phyloP scores from a whole-genome alignment of 192 early-diverging fungal genomes.

The Fimicolochytrium jonesii region DNA sequence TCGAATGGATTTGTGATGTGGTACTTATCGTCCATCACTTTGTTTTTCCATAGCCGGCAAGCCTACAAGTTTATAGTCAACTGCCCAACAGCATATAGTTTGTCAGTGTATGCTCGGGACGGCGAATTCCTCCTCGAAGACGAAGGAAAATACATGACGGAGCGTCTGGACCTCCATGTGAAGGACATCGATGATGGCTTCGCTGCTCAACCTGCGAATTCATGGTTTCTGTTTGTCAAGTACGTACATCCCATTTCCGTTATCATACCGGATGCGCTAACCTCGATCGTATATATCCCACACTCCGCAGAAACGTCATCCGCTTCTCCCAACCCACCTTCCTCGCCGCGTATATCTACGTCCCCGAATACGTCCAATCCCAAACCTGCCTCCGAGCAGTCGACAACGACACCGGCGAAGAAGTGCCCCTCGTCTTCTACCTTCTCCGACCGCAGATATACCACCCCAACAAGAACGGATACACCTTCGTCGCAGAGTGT shows the following conservation, averaged over 20 bases:
- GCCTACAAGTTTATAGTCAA: slow-evolving; percentile 44
- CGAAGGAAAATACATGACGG: slow-evolving; percentile 45
- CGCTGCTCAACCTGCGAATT: slow-evolving; percentile 36
- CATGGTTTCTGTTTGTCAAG: slow-evolving; percentile 52
- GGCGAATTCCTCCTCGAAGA: slow-evolving; percentile 47
- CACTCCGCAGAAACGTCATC: slow-evolving; percentile 31
- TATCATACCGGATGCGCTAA: not conserved
- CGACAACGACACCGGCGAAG: slow-evolving; percentile 46
- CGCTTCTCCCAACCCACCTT: slow-evolving; percentile 38
- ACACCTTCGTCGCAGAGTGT: slow-evolving; percentile 44
- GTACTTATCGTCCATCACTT: too few species aligned
- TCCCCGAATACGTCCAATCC: slow-evolving; percentile 37
- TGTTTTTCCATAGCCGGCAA: slow-evolving; percentile 25
- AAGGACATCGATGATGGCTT: slow-evolving; percentile 49
- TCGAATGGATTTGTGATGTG: too few species aligned
- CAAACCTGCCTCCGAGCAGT: slow-evolving; percentile 36
- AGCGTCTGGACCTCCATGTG: slow-evolving; percentile 35
- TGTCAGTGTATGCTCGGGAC: slow-evolving; percentile 46
- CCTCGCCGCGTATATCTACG: slow-evolving; percentile 36
- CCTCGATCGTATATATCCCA: not conserved
- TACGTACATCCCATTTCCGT: slow-evolving; percentile 5
- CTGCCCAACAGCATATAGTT: slow-evolving; percentile 34
- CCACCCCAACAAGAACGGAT: slow-evolving; percentile 49
- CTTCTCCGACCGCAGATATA: slow-evolving; percentile 31
- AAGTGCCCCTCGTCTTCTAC: slow-evolving; percentile 38